Evolutionary conservation across 2,329 filamentous ascomycete species (phyloP), one percentile per base, ranked within the genome.

Genomic region (Aspergillus ruber): DNA sequence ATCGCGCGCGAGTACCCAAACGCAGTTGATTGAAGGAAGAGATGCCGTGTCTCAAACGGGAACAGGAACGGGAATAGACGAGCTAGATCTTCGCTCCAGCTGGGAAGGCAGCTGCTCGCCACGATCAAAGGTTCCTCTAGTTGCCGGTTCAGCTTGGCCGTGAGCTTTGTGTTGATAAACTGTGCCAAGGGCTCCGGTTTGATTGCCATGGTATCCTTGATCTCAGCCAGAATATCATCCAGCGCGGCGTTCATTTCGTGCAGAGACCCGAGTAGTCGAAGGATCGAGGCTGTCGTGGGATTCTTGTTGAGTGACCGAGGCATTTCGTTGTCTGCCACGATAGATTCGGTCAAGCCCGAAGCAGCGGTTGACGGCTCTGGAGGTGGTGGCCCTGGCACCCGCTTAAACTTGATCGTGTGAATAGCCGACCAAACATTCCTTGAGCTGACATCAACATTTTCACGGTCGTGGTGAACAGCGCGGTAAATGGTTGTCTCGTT

Each of bases 151-250:
- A 98, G 80, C 72, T 98, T 98, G 1, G 93, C 94, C 0, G 93
- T 98, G 33, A 98, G 80, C 68, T 98, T 98, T 0, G 93, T 96
- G 64, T 98, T 98, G 70, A 98, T 93, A 59, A 98, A 98, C 57
- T 97, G 90, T 2, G 90, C 85, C 42, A 94, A 70, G 0, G 91
- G 88, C 68, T 97, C 91, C 1, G 84, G 78, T 43, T 87, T 88
- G 23, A 94, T 74, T 52, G 82, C 83, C 49, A 86, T 70, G 2
- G 80, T 73, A 45, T 84, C 83, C 60, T 86, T 86, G 59, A 86
- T 86, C 52, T 91, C 86, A 2, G 86, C 80, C 52, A 96, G 69
- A 3, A 97, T 86, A 63, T 97, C 91, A 56, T 96, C 90, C 13
- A 96, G 81, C 52, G 96, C 95, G 27, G 88, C 84, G 61, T 97